Evolutionary conservation across 1,284 basidiomycete species (phyloP), one percentile per base, ranked within the genome.

Genomic region (Irpex sp.): DNA sequence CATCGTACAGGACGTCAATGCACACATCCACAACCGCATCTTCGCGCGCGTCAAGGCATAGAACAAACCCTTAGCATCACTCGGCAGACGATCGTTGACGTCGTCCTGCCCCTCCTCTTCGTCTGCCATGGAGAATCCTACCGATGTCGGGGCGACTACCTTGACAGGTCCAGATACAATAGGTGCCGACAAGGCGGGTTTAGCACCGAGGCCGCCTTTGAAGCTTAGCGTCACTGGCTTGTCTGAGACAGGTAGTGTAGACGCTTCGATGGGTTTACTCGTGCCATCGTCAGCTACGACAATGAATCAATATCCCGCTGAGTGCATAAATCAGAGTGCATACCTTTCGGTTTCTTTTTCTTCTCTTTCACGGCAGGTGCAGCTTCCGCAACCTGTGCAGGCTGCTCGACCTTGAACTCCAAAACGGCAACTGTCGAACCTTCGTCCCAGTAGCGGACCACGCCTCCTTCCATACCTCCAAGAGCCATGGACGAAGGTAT

Each of bases 371-470:
- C 85, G 1, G 64, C 61, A 1, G 75, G 70, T 15, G 76, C 67
- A 5, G 72, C 65, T 1, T 69, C 64, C 11, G 74, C 64, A 37
- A 79, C 70, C 53, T 80, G 80, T 0, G 75, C 77, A 1, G 86
- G 80, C 66, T 86, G 81, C 61, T 90, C 89, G 1, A 93, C 90
- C 68, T 93, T 86, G 71, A 94, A 94, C 68, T 92, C 90, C 51
- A 92, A 77, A 5, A 89, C 80, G 39, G 87, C 86, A 17, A 87
- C 82, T 0, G 85, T 88, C 0, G 90, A 86, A 33, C 77, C 82
- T 66, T 93, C 91, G 66, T 94, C 92, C 92, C 92, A 93, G 71
- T 94, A 94, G 64, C 86, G 81, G 31, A 92, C 87, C 83, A 88
- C 92, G 15, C 82, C 79, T 49, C 83, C 84, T 68, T 90, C 89